Evolutionary conservation across 148 eudicot genomes (phyloP), one percentile per base, ranked within the genome.

Genomic region (Cornus suecica): DNA sequence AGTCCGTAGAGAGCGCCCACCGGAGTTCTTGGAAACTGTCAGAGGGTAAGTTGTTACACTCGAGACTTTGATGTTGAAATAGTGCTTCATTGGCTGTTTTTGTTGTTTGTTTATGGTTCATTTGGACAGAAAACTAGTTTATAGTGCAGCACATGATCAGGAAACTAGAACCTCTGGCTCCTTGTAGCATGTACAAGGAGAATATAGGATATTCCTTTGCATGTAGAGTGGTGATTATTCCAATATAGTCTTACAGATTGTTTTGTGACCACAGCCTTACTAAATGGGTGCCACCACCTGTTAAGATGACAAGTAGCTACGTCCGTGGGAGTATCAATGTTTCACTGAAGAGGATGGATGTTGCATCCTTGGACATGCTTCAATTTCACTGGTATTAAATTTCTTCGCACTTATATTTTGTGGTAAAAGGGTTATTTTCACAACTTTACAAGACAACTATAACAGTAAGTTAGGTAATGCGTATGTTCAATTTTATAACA

Each of bases 221-320:
- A 5, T n/a, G 62, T 13, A 20, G 20, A 41, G 58, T 69, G 29
- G 25, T 25, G 58, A 15, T 24, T 45, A 23, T 22, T 45, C 31
- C 31, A 42, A 23, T 34, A 68, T 63, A 20, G 48, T 63, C 31
- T 8, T 34, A 26, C 28, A 4, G 58, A 60, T 60, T 18, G 32
- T 29, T 10, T 70, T 77, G 0, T 74, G 70, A 32, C 48, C 84
- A 80, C 84, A 95, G 99, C 77, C 97, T 95, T 51, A 92, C 99
- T 16, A 95, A 95, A 83, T 95, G 99, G 99, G 97, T 95, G 66
- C 97, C 99, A 26, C 84, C 97, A 18, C 99, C 99, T 28, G 97
- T 95, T 68, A 91, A 95, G 84, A 95, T 95, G 99, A 88, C 99
- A 5, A 81, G 94, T 80, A 87, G 88, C 68, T 88, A 77, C 72